Conservation (phyloP, 129 eudicot species). For the Chrysanthemum seticuspe region DNA sequence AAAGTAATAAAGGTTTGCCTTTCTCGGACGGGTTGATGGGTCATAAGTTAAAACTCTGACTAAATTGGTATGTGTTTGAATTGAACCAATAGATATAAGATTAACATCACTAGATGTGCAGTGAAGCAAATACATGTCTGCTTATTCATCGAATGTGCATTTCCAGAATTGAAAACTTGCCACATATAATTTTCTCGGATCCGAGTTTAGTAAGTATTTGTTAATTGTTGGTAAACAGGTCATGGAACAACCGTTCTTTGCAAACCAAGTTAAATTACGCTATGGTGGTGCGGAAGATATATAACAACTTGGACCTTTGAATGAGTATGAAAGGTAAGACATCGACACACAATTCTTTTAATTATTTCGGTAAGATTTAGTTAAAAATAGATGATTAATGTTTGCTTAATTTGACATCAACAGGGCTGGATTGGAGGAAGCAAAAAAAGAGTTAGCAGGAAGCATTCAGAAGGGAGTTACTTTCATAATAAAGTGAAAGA, state of each 20-base stretch:
- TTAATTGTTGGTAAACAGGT: slow-evolving; percentile 39
- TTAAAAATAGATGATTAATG: not conserved
- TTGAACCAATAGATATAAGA: too few relatives aligned
- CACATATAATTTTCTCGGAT: not conserved
- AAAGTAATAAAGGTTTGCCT: slow-evolving; percentile 72
- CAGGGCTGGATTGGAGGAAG: slow-evolving; percentile 83
- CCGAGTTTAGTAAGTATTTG: not conserved
- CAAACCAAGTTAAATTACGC: slow-evolving; percentile 70
- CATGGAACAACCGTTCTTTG: slow-evolving; percentile 88
- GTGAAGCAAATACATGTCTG: too few relatives aligned
- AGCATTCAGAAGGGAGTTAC: slow-evolving; percentile 88
- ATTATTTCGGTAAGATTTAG: not conserved
- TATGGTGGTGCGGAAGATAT: slow-evolving; percentile 80
- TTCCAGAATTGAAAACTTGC: not conserved
- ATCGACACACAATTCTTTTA: not conserved
- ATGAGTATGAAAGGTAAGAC: slow-evolving; percentile 72
- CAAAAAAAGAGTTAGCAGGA: slow-evolving; percentile 64
- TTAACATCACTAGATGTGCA: too few relatives aligned
- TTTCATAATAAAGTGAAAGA: slow-evolving; percentile 62
- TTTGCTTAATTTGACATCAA: slow-evolving; percentile 9
- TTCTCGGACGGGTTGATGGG: slow-evolving; percentile 48
- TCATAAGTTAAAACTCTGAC: too few relatives aligned
- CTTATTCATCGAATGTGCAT: too few relatives aligned
- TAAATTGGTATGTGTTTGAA: too few relatives aligned
- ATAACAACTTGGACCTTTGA: slow-evolving; percentile 73